Percentiles rank a stretch among this genome's conserved stretches.
Evolutionary conservation across 2,329 filamentous ascomycete species (phyloP).

Genomic region (Sporothrix protearum): DNA sequence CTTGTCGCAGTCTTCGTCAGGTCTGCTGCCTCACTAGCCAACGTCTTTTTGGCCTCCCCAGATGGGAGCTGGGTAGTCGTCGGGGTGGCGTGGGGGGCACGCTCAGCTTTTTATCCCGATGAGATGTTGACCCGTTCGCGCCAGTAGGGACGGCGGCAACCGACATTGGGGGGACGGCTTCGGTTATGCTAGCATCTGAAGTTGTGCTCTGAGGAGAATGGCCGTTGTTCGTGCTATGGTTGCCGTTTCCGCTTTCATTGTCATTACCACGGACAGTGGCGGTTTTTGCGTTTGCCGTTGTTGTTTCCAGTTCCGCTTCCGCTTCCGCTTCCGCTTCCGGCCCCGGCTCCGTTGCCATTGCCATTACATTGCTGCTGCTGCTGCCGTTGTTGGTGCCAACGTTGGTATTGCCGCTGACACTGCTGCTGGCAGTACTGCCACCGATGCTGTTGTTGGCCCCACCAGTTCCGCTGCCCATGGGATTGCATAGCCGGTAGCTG

Average conservation of each 20-base stretch:
- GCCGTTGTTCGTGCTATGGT: not conserved
- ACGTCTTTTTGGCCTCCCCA: not conserved
- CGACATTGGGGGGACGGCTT: not conserved
- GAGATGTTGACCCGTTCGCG: not conserved
- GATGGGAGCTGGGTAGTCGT: not conserved
- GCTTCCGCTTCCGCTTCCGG: no score
- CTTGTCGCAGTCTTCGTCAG: not conserved
- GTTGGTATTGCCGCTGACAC: not conserved
- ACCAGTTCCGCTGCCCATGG: conserved; percentile 35
- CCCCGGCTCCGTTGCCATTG: not conserved
- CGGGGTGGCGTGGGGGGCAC: conserved; percentile 11
- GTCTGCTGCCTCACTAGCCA: not conserved
- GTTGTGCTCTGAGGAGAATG: not conserved
- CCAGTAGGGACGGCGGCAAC: not conserved
- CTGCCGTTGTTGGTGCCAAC: not conserved
- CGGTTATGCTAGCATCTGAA: not conserved
- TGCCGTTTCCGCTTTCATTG: not conserved
- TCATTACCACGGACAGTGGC: not conserved
- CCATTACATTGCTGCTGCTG: not conserved
- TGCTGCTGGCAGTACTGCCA: not conserved
- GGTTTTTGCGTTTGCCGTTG: not conserved
- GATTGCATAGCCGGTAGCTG: conserved; percentile 53
- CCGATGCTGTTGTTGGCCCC: conserved; percentile 9
- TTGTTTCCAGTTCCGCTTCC: not conserved
- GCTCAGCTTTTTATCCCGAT: not conserved